Conservation (phyloP, 2,329 filamentous ascomycete species). For the Xylaria sp. region DNA sequence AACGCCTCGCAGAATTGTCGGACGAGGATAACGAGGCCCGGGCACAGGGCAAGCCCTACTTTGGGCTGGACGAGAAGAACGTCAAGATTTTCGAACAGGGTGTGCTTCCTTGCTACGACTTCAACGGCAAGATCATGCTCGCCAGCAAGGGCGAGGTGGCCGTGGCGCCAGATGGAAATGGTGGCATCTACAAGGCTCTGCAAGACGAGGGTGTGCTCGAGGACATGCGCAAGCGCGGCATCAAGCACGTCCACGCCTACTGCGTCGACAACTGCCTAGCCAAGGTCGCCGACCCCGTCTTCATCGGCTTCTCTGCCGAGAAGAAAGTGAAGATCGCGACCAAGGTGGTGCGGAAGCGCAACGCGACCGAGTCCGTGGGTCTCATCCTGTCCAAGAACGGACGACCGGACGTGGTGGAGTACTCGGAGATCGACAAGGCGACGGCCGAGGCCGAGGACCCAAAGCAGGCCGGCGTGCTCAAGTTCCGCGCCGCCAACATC, state of each 20-base stretch:
- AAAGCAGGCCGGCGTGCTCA: constrained; percentile 82
- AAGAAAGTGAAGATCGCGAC: constrained; percentile 95
- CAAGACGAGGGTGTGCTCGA: constrained; percentile 70
- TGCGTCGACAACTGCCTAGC: constrained; percentile 99
- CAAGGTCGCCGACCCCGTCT: constrained; percentile 95
- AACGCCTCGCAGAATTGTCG: constrained; percentile 46
- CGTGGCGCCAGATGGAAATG: constrained; percentile 96
- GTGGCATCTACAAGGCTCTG: constrained; percentile 95
- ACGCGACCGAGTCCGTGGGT: constrained; percentile 94
- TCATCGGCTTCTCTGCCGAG: constrained; percentile 90
- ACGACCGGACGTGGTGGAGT: constrained; percentile 96
- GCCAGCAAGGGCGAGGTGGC: constrained; percentile 91
- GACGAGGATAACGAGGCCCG: constrained; percentile 71
- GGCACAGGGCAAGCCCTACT: constrained; percentile 65
- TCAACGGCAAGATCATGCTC: constrained; percentile 95
- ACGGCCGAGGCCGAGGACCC: constrained; percentile 90
- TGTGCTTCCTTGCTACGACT: constrained; percentile 94
- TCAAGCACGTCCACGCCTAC: constrained; percentile 96
- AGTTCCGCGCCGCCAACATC: constrained; percentile 98
- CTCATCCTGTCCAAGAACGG: constrained; percentile 95
- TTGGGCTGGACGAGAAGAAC: constrained; percentile 86
- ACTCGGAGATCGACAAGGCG: constrained; percentile 91
- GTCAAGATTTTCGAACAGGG: constrained; percentile 96
- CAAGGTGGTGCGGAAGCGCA: constrained; percentile 98
- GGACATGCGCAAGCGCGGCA: constrained; percentile 88